Base-by-base conservation (phyloP, 805 yeast genomes). In the Cyberlindnera subsufficiens region DNA sequence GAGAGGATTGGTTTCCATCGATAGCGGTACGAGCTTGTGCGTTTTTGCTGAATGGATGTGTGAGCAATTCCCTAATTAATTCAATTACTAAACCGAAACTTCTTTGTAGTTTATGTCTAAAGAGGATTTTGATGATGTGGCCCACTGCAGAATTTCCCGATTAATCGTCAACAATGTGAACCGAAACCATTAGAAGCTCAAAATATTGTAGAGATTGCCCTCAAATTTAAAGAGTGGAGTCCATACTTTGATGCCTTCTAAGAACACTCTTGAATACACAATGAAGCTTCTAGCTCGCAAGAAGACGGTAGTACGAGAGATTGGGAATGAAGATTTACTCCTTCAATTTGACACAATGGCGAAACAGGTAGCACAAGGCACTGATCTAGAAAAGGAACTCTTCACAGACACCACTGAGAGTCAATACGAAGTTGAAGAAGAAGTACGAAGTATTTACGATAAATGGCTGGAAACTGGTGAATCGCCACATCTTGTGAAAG, bases 1-100 rank as follows among this genome's bases (percentile, higher is more conserved):
- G 87, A 74, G 90, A 44, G 91, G 88, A 2, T 72, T 90, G 37
- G 87, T 87, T 0, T 76, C 84, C 32, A 82, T 87, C 9, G 91
- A 87, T 49, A 76, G 80, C 33, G 86, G 86, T 4, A 72, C 73
- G 42, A 81, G 88, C 42, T 86, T 96, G 87, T 83, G 88, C 54
- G 87, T 86, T 3, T 88, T 86, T 64, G 89, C 95, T 13, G 96
- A 89, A 62, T 91, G 99, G 99, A 68, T 69, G 29, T 83, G 91
- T 39, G n/a, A 20, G n/a, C 15, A 22, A 13, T 20, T 2, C 16
- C 15, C 15, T 15, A n/a, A 30, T 30, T 8, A n/a, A 15, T 30
- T n/a, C 15, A 30, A 15, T 11, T n/a, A 15, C 6, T 30, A 6
- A 30, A 8, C 17, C 15, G 2, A 15, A 9, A n/a, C 32, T 8